phyloP scores from a whole-genome alignment of 2,329 filamentous ascomycete species.

The Fusarium subtropicale region DNA sequence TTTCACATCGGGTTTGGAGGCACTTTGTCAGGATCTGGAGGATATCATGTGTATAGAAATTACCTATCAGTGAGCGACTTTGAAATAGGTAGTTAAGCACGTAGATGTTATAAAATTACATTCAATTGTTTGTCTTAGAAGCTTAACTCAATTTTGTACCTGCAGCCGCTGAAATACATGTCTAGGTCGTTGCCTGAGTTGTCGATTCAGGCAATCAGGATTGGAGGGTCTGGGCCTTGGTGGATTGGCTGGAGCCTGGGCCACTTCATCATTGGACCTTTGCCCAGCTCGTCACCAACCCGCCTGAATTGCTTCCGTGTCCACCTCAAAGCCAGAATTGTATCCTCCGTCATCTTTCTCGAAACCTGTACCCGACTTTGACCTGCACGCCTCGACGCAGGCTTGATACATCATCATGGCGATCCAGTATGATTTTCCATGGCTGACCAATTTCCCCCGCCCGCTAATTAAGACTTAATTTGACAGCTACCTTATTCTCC shows the following conservation, averaged over 20 bases:
- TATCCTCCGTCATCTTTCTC: conserved; percentile 40
- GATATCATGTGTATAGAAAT: background rate
- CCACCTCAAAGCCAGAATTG: conserved; percentile 43
- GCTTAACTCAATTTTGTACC: background rate
- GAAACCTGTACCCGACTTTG: conserved; percentile 23
- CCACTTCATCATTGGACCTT: conserved; percentile 18
- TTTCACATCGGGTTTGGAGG: conserved; percentile 5
- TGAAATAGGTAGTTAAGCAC: background rate
- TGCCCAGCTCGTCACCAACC: conserved; percentile 47
- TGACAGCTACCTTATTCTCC: conserved; percentile 91
- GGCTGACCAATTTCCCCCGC: conserved; percentile 9
- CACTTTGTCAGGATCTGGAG: background rate
- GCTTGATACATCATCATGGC: conserved; percentile 54
- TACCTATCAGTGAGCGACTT: background rate
- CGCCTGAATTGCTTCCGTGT: conserved; percentile 47
- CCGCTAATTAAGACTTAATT: conserved; percentile 41
- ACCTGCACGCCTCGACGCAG: conserved; percentile 41
- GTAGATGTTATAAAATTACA: background rate
- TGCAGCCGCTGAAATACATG: background rate
- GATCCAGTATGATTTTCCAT: conserved; percentile 55
- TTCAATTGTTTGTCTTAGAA: background rate
- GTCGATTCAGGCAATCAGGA: conserved; percentile 2
- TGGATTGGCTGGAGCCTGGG: conserved; percentile 32
- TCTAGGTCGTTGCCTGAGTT: background rate
- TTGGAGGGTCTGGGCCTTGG: conserved; percentile 4